Evolutionary conservation across 257 asterid genomes (phyloP).

Genomic region (Penstemon barbatus): DNA sequence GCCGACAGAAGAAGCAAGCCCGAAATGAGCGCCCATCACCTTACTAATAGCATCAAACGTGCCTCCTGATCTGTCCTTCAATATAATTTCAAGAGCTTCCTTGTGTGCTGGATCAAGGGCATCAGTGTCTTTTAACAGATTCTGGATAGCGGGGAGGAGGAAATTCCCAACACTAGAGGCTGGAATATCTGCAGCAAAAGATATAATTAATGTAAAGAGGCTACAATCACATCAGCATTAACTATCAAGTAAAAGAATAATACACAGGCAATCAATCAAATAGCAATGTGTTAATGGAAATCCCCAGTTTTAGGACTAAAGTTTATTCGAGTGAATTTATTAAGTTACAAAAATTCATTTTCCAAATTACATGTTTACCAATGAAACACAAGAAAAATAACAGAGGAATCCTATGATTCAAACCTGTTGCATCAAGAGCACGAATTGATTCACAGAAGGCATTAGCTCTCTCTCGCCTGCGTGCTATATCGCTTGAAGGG

Average conservation of each 20-base stretch:
- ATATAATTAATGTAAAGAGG: conserved; percentile 7
- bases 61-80: conserved; percentile 92
- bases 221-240: not conserved
- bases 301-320: not conserved
- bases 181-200: conserved; percentile 64
- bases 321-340: not conserved
- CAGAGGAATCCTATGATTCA: conserved; percentile 29
- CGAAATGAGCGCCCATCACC: conserved; percentile 96
- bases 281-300: not conserved
- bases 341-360: not conserved
- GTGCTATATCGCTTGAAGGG: conserved; percentile 66
- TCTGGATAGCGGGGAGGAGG: conserved; percentile 91
- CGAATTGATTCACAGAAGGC: conserved; percentile 97
- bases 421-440: conserved; percentile 98
- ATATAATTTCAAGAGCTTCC: conserved; percentile 93
- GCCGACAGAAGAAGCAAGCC: conserved; percentile 76
- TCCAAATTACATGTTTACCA: not conserved
- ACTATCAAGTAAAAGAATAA: not conserved
- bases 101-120: conserved; percentile 99
- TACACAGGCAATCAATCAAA: not conserved
- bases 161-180: conserved; percentile 67
- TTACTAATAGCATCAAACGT: conserved; percentile 77
- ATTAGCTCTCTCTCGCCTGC: conserved; percentile 79
- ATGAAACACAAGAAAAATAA: not conserved
- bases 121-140: conserved; percentile 77